Base-by-base conservation (phyloP, 768 basidiomycete species). In the Amanita jacksonii region DNA sequence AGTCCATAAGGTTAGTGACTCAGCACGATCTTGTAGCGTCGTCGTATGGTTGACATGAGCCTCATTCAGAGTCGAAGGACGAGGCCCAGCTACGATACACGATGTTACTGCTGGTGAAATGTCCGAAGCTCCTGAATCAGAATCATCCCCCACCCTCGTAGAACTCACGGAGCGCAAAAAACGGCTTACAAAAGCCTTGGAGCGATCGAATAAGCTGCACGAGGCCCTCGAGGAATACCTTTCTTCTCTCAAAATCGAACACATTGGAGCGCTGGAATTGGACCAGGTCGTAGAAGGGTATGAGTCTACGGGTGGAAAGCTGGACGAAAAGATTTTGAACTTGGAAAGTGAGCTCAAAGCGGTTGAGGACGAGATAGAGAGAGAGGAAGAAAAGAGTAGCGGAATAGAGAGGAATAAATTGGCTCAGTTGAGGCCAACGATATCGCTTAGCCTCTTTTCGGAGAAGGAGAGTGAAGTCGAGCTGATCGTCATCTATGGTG, bases 41-140 rank as follows among this genome's bases (percentile, higher is more conserved):
- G 27, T 6, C 12, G 27, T 24, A 1, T n/a, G n/a, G n/a, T n/a
- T n/a, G n/a, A n/a, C n/a, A 8, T 34, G 20, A 37, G 20, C 3
- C 47, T 3, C 43, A 12, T 16, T 6, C 22, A 72, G 70, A 45
- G 69, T 71, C 3, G 67, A 72, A 57, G 70, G 70, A 10, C 52
- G 61, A 15, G 68, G 70, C n/a, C 50, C 57, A 31, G 70, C 68
- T 4, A 70, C 65, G 0, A 72, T 73, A 36, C 68, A 72, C 38
- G 70, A 72, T 46, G 69, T 72, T 0, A 60, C 63, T n/a, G 47
- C 68, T 25, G 62, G 63, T 2, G 39, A 34, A 1, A 43, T 51
- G 12, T 43, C 56, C 8, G 48, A 40, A n/a, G 49, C 57, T 2
- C 38, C 53, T 3, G 13, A 33, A 7, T 51, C 52, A 1, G 55